Evolutionary conservation across 805 yeast genomes (phyloP), one percentile per base, ranked within the genome.

Genomic region (Blastobotrys americana): DNA sequence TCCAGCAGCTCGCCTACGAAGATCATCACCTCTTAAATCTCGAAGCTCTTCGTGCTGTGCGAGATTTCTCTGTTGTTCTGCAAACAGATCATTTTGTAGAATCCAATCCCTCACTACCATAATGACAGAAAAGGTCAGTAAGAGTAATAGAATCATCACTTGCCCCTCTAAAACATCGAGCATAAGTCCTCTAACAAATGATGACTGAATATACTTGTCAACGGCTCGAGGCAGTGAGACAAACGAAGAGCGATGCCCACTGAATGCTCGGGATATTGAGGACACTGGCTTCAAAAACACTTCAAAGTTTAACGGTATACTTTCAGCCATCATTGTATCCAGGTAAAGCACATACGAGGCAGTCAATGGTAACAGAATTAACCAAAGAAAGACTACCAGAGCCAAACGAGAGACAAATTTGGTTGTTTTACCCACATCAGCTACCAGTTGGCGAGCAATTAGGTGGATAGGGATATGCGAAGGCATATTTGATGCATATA

Each of bases 401-500:
- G 46, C 40, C 21, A 52, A 28, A 17, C 61, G 44, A 21, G 54
- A 18, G n/a, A 50, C 49, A 4, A 57, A 45, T 2, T 50, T 37
- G 4, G 54, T 6, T 22, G 51, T 39, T 16, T 43, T n/a, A 9
- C 44, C 46, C 4, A 47, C 17, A 34, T 49, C 57, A 2, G 53
- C 42, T 5, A 61, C 37, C 5, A 73, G 52, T 38, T 73, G 75
- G 35, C 54, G 55, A 47, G 76, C 36, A 13, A 84, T 61, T 35
- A 80, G 60, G 1, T 54, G 47, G 2, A 76, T 8, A 0, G 96
- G 95, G 19, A 84, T 74, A 20, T 65, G 60, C 5, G 61, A 64
- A 1, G 94, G 93, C 78, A 82, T 82, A 39, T 76, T 63, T 2
- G 74, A 77, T 41, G 73, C 74, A 59, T 82, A 84, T 1, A 78